A percentile compares a stretch with the other conserved stretches of the same genome.
phyloP scores from a whole-genome alignment of 1,284 basidiomycete species.

The Puccinia novopanici region DNA sequence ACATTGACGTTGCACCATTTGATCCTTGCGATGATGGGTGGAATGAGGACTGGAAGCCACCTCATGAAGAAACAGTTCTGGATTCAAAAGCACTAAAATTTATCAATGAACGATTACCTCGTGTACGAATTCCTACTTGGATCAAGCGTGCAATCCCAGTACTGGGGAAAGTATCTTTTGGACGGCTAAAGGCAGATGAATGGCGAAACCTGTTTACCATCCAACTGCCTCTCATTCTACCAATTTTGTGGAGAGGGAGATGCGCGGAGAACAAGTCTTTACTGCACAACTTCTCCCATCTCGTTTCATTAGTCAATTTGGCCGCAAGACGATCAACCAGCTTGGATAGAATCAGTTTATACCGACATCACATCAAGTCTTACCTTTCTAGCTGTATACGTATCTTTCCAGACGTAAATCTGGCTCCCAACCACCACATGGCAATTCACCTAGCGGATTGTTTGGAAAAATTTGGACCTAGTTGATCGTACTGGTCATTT shows the following conservation, averaged over 20 bases:
- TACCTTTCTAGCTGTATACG: slow-evolving; percentile 26
- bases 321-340: slow-evolving; percentile 31
- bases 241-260: slow-evolving; percentile 17
- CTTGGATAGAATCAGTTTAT: neutral
- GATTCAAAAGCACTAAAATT: neutral
- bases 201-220: no score
- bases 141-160: slow-evolving; percentile 36
- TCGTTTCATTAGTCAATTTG: slow-evolving; percentile 36
- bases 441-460: no score
- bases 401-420: neutral
- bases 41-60: slow-evolving; percentile 19
- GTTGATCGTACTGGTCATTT: slow-evolving; percentile 37
- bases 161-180: slow-evolving; percentile 50
- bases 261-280: neutral
- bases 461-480: no score
- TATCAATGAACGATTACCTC: slow-evolving; percentile 13
- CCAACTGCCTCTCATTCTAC: slow-evolving; percentile 24
- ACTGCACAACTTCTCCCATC: slow-evolving; percentile 37
- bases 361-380: slow-evolving; percentile 13
- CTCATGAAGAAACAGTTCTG: slow-evolving; percentile 28
- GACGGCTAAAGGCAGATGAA: slow-evolving; percentile 53
- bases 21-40: slow-evolving; percentile 15
- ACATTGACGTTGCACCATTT: neutral
- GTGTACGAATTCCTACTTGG: slow-evolving; percentile 29
- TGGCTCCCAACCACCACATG: no score